Base-by-base conservation (phyloP, 176 grass and related monocot species). In the Thalia dealbata region DNA sequence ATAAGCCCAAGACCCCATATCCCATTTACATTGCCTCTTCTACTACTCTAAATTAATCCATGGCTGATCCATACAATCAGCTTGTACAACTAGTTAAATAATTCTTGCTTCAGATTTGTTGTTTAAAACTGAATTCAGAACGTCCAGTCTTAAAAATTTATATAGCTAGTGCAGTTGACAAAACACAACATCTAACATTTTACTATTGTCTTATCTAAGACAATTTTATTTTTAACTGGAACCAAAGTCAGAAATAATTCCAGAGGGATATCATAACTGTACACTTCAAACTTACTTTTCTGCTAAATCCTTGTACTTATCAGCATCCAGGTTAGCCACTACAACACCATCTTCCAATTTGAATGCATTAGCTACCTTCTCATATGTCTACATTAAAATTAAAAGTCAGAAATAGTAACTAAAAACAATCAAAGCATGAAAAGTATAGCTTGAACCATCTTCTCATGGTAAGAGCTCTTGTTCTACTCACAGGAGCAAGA, bases 301-400 rank as follows among this genome's bases (percentile, higher is more conserved):
- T 78, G 87, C 95, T 64, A 99, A 80, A 52, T 76, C 81, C 29
- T 77, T 93, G 87, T 88, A 76, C 70, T 92, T 92, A 81, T 97
- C 95, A 79, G 95, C 95, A 88, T 97, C 95, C 81, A 97, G 65
- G 69, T 97, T 97, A 50, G 95, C 95, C 66, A 93, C 88, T 52
- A 97, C 79, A 24, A 93, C 90, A 82, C 76, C 75, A 4, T 86
- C 81, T 3, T 99, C 95, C 45, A 69, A 73, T 78, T 86, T 93
- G 79, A 73, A 99, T 75, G 77, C 87, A 74, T 81, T 84, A 60
- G 85, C 90, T 43, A 86, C 38, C 77, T 99, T 99, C 81, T 99
- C 95, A 75, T 99, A 99, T 76, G 72, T 76, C 95, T 99, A 62
- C 75, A 74, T 63, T 73, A 67, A 75, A 26, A 80, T 74, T 48